Evolutionary conservation across 148 eudicot genomes (phyloP), one percentile per base, ranked within the genome.

Genomic region (Salicornia ramosissima): DNA sequence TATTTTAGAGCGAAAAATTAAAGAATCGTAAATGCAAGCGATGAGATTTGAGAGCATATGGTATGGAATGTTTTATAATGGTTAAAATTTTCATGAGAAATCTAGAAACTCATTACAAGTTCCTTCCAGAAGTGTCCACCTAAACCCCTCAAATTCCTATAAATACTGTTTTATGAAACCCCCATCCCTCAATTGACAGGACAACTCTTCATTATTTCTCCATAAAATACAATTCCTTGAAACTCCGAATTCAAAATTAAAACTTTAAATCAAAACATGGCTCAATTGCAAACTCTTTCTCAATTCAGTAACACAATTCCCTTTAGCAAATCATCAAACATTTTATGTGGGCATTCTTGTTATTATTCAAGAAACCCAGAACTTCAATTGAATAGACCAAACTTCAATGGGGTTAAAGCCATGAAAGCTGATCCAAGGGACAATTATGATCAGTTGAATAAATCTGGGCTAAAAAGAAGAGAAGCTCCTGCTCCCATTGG

Each of bases 361-460:
- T 21, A 26, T 42, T 9, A 59, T 18, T 26, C 70, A 58, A 78
- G 59, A 42, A 46, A 29, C 43, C 68, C 79, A 29, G 18, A 31
- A 9, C 53, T 57, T 45, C 30, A n/a, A 19, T 51, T 0, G 36
- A 21, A 5, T 10, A 71, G 51, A 75, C 18, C 19, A 29, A 15
- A 69, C 33, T 33, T 52, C 12, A 67, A 26, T 47, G 42, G 61
- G 21, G 71, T 81, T 5, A 71, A 62, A 67, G 81, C 84, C 28
- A 75, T 60, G 79, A 82, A 74, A 39, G 81, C 58, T 53, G 86
- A 78, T 60, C 58, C 77, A 2, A 78, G 79, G 58, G 83, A 68
- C 9, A 80, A 53, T 47, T 80, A 80, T 50, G 90, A 83, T 56
- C 84, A 83, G 50, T 77, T 85, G 72, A 86, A 86, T 57, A 77